Evolutionary conservation across 257 asterid species (phyloP).

Genomic region (Coffea eugenioides): DNA sequence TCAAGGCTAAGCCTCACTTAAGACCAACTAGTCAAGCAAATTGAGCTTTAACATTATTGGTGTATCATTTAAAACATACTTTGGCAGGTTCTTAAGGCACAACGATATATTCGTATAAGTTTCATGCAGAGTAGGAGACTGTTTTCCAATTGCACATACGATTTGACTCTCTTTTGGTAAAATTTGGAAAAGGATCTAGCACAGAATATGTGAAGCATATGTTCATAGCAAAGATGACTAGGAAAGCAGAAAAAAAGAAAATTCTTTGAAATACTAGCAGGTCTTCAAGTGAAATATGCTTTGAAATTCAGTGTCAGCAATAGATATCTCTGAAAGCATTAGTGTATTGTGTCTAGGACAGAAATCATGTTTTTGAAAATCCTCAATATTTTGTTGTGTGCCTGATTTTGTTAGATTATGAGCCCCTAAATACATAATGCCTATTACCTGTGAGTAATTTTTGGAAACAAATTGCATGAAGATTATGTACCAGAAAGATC

Average conservation of each 20-base stretch:
- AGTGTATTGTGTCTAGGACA: background rate
- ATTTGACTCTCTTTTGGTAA: background rate
- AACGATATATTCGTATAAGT: too few species aligned
- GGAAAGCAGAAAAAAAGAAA: background rate
- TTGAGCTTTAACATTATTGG: too few species aligned
- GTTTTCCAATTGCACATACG: background rate
- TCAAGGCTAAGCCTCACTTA: background rate
- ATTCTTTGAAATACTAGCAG: background rate
- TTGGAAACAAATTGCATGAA: background rate
- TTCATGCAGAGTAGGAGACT: background rate
- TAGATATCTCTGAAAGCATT: background rate
- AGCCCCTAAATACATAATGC: too few species aligned
- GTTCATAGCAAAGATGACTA: background rate
- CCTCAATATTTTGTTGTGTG: background rate
- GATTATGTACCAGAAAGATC: too few species aligned
- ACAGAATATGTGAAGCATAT: background rate
- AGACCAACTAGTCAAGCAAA: background rate
- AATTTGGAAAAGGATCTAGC: background rate
- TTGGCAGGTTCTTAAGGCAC: background rate
- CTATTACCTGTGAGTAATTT: background rate
- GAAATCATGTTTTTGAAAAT: too few species aligned
- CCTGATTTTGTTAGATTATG: too few species aligned
- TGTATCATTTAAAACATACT: background rate
- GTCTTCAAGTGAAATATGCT: background rate
- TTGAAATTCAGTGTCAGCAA: background rate